Evolutionary conservation across 495 filamentous ascomycete species (phyloP).

Genomic region (Penicillium coprophilum): DNA sequence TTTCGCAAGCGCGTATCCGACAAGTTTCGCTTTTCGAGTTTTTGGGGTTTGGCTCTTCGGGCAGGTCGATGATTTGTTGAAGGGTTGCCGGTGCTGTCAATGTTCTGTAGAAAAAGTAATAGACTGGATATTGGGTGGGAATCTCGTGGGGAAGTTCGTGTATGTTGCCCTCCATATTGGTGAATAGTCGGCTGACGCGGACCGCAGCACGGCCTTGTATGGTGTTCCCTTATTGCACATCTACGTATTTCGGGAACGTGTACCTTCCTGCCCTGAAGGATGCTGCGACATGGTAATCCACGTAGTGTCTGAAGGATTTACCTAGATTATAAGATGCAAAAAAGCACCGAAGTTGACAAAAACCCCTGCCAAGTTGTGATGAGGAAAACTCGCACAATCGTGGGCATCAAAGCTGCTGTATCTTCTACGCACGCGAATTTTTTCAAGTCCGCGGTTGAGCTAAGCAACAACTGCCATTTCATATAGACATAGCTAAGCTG

Average conservation of each 20-base stretch:
- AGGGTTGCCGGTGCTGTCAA: constrained; percentile 17
- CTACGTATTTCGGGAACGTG: constrained; percentile 6
- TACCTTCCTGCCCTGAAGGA: neutral
- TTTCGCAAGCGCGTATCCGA: constrained; percentile 21
- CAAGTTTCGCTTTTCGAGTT: constrained; percentile 20
- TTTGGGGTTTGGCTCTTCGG: constrained; percentile 19
- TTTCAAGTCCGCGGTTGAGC: too few species aligned
- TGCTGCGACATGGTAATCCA: neutral
- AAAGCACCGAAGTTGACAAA: too few species aligned
- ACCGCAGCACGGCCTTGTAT: neutral
- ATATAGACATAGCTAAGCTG: too few species aligned
- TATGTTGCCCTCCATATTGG: neutral
- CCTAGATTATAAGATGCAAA: neutral
- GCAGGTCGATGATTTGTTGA: constrained; percentile 19
- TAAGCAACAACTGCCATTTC: too few species aligned
- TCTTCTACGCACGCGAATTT: too few species aligned
- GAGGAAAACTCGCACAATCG: too few species aligned
- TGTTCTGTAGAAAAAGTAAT: constrained; percentile 29
- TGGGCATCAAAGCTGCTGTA: too few species aligned
- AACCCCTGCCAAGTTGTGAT: too few species aligned
- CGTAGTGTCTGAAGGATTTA: neutral
- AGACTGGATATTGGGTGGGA: constrained; percentile 22
- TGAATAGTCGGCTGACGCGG: constrained; percentile 6
- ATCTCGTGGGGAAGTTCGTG: neutral
- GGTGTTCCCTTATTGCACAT: neutral